phyloP scores from a whole-genome alignment of 148 eudicot genomes.

The Fallopia convolvulus region DNA sequence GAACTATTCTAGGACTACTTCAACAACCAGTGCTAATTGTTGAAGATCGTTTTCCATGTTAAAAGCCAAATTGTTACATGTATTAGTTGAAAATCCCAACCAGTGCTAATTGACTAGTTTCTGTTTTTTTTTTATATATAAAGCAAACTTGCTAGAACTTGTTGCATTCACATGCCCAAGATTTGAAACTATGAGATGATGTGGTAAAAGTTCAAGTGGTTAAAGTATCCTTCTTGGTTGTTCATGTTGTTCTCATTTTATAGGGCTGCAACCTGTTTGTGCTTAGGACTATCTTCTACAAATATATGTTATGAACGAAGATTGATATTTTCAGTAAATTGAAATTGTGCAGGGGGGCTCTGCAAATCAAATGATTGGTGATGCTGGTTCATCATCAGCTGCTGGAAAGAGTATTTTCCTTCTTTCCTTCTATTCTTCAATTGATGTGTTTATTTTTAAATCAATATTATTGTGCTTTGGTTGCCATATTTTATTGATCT shows the following conservation, averaged over 20 bases:
- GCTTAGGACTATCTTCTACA: background rate
- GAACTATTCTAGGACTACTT: background rate
- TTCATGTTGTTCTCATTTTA: background rate
- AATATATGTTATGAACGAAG: background rate
- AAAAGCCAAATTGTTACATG: background rate
- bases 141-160: background rate
- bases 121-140: no score
- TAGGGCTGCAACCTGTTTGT: background rate
- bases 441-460: background rate
- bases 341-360: background rate
- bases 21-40: no score
- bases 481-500: background rate
- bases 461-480: background rate
- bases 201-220: background rate
- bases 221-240: background rate
- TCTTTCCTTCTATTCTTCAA: background rate
- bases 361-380: background rate
- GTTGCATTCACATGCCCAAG: background rate
- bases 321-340: background rate
- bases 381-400: constrained; percentile 1
- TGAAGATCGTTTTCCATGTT: background rate
- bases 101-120: no score
- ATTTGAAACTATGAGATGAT: background rate
- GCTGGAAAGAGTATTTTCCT: background rate
- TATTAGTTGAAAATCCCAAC: no score